Conservation (phyloP, 345 rosid genomes). For the Bruguiera parviflora region DNA sequence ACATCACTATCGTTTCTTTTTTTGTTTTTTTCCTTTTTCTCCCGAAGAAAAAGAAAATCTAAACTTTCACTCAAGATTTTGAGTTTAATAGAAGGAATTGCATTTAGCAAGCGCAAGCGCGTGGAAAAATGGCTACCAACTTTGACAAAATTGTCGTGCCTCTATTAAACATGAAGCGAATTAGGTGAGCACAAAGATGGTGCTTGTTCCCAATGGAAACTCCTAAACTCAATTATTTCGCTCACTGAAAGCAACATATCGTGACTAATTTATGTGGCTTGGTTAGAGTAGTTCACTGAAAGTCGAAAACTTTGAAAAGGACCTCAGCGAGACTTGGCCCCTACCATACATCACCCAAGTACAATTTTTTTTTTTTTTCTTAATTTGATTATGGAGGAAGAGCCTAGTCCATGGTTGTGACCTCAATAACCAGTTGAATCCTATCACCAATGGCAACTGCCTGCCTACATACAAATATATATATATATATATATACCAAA, state of each 20-base stretch:
- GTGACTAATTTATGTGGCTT: neutral
- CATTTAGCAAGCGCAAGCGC: slow-evolving; percentile 2
- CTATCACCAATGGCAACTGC: no score
- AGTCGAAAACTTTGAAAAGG: slow-evolving; percentile 4
- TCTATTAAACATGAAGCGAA: neutral
- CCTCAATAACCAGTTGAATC: no score
- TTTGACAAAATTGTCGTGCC: neutral
- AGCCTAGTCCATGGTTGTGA: no score
- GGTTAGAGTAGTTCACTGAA: slow-evolving; percentile 16
- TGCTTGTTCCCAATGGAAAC: neutral
- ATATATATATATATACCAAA: no score
- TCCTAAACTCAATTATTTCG: neutral
- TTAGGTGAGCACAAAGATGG: slow-evolving; percentile 11
- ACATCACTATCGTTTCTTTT: no score
- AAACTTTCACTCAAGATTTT: neutral
- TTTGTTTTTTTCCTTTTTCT: no score
- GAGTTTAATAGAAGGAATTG: neutral
- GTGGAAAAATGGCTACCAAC: neutral
- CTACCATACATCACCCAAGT: neutral
- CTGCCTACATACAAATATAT: no score
- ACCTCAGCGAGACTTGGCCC: neutral
- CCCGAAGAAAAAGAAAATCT: neutral
- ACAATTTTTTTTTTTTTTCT: no score
- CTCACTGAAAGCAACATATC: neutral
- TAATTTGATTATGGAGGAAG: no score